phyloP scores from a whole-genome alignment of 2,329 filamentous ascomycete species.

The Bertia moriformis region DNA sequence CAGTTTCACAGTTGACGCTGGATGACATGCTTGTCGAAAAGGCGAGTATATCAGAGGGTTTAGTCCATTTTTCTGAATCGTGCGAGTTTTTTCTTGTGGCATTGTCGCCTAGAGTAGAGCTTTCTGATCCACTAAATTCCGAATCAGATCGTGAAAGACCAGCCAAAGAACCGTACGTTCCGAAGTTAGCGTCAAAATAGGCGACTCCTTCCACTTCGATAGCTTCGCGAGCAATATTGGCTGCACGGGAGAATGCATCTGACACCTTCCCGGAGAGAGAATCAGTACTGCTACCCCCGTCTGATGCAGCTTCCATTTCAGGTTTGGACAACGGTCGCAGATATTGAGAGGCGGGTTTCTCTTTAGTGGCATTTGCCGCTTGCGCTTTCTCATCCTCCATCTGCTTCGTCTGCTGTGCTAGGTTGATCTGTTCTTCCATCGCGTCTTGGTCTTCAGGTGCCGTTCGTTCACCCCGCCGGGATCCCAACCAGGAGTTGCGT shows the following conservation, averaged over 20 bases:
- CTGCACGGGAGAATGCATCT: too few species aligned
- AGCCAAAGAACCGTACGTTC: background rate
- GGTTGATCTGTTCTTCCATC: background rate
- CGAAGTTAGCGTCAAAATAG: background rate
- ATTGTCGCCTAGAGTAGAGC: background rate
- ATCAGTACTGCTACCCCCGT: too few species aligned
- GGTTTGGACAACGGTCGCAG: too few species aligned
- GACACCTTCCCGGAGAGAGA: too few species aligned
- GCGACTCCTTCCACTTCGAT: background rate
- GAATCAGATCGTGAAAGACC: background rate
- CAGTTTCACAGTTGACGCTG: background rate
- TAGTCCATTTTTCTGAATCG: background rate
- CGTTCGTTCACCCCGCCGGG: too few species aligned
- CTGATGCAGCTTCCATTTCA: too few species aligned
- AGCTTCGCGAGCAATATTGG: background rate
- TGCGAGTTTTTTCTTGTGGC: background rate
- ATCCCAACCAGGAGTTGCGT: background rate
- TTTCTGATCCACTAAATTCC: background rate
- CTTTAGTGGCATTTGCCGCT: background rate
- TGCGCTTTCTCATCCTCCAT: background rate
- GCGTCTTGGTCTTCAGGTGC: background rate
- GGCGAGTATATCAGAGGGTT: background rate
- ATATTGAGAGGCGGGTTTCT: too few species aligned
- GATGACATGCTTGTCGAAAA: background rate
- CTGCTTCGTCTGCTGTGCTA: background rate